Evolutionary conservation across 179 eudicot genomes (phyloP).

Genomic region (Heliamphora pulchella): DNA sequence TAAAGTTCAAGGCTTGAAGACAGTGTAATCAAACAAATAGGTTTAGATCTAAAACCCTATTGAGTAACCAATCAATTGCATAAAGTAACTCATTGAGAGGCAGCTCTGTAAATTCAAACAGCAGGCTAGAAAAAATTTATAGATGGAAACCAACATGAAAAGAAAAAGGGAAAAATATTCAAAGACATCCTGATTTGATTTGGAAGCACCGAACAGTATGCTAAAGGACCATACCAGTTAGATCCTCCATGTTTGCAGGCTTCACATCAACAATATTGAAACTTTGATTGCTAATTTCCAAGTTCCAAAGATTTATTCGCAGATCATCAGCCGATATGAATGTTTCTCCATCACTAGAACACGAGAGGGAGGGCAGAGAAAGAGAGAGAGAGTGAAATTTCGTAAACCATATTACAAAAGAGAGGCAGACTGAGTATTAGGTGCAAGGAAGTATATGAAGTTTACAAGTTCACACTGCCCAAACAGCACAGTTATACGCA

Average conservation of each 20-base stretch:
- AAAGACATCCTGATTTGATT: background rate
- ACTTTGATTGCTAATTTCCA: slow-evolving; percentile 93
- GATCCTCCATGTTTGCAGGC: slow-evolving; percentile 96
- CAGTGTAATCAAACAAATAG: background rate
- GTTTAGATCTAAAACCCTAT: background rate
- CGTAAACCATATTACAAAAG: background rate
- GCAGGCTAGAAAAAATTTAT: too few species aligned
- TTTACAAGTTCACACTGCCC: background rate
- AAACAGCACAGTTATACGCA: background rate
- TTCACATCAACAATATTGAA: slow-evolving; percentile 97
- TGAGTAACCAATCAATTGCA: background rate
- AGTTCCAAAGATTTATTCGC: slow-evolving; percentile 93
- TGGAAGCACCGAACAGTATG: background rate
- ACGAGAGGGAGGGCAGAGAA: background rate
- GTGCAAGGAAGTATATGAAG: background rate
- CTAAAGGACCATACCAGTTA: slow-evolving; percentile 54
- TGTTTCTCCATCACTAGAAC: slow-evolving; percentile 86
- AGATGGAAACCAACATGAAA: background rate
- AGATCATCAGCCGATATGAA: slow-evolving; percentile 97
- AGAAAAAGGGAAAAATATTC: background rate
- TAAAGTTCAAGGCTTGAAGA: background rate
- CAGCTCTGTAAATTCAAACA: background rate
- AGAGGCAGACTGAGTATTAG: background rate
- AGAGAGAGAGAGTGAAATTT: background rate
- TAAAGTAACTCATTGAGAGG: background rate